phyloP scores from a whole-genome alignment of 352 stramenopile species.

The Pythium dissotocum region DNA sequence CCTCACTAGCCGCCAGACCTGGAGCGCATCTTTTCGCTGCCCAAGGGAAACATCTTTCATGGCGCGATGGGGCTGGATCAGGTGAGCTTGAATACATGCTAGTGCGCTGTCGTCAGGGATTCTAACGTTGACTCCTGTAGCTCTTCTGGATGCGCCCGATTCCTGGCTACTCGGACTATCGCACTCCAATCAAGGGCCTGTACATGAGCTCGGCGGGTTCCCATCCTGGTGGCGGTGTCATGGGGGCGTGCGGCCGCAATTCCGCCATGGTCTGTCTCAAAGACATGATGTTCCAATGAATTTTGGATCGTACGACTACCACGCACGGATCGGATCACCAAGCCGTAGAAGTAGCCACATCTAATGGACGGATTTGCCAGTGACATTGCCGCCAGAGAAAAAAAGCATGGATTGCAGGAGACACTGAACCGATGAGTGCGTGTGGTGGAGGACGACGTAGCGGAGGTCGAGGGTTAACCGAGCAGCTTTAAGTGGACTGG shows the following conservation, averaged over 20 bases:
- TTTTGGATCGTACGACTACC: not conserved
- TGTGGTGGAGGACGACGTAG: no score
- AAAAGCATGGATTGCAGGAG: no score
- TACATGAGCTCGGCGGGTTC: constrained; percentile 88
- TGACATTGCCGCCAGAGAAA: no score
- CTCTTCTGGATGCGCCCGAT: constrained; percentile 89
- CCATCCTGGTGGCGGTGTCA: constrained; percentile 90
- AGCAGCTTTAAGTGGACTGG: no score
- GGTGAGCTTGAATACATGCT: constrained; percentile 24
- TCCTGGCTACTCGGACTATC: constrained; percentile 79
- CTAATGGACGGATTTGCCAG: no score
- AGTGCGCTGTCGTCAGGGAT: not conserved
- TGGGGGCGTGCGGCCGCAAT: constrained; percentile 89
- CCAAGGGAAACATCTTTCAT: constrained; percentile 90
- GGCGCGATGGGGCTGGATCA: constrained; percentile 90
- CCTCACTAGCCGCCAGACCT: constrained; percentile 73
- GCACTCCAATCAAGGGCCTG: constrained; percentile 74
- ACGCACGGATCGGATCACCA: no score
- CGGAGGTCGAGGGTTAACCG: no score
- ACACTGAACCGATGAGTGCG: no score
- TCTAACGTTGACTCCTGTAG: constrained; percentile 27
- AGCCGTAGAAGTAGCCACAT: no score
- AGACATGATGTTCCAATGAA: constrained; percentile 42
- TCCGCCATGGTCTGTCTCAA: constrained; percentile 72
- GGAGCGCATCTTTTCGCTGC: constrained; percentile 86